A percentile compares a stretch with the other conserved stretches of the same genome.
Conservation (phyloP, 164 flowering plant genomes). For the Stephania japonica region DNA sequence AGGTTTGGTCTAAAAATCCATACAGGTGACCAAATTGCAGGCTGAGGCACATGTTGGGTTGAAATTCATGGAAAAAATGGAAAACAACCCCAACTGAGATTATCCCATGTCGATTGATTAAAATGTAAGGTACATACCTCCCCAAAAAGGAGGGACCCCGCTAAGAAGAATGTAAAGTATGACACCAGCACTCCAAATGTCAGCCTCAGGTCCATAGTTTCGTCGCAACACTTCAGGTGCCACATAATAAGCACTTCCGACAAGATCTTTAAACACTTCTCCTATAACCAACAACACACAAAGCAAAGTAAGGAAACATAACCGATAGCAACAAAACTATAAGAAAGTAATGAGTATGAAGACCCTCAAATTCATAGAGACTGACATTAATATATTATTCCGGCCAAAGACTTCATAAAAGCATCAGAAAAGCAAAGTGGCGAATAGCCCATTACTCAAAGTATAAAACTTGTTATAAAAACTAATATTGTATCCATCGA, state of each 20-base stretch:
- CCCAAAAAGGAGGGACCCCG: conserved; percentile 96
- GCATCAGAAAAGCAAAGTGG: no score
- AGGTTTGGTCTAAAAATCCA: not conserved
- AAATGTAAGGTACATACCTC: conserved; percentile 42
- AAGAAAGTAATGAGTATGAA: not conserved
- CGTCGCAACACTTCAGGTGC: conserved; percentile 91
- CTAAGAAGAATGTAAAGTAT: conserved; percentile 86
- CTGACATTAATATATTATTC: no score
- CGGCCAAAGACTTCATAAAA: no score
- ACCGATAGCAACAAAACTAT: not conserved
- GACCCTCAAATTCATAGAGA: not conserved
- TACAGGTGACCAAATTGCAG: no score
- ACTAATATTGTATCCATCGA: no score
- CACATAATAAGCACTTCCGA: conserved; percentile 96
- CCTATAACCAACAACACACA: conserved; percentile 41
- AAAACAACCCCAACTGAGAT: not conserved
- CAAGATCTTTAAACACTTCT: conserved; percentile 79
- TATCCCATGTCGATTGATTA: not conserved
- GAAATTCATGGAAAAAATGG: not conserved
- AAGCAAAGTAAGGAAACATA: not conserved
- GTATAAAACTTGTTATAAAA: no score
- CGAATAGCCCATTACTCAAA: no score
- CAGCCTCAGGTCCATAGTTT: conserved; percentile 81
- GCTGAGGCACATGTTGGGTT: not conserved
- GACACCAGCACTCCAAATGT: conserved; percentile 97